Evolutionary conservation across 345 rosid genomes (phyloP).

Genomic region (Sapria himalayana): DNA sequence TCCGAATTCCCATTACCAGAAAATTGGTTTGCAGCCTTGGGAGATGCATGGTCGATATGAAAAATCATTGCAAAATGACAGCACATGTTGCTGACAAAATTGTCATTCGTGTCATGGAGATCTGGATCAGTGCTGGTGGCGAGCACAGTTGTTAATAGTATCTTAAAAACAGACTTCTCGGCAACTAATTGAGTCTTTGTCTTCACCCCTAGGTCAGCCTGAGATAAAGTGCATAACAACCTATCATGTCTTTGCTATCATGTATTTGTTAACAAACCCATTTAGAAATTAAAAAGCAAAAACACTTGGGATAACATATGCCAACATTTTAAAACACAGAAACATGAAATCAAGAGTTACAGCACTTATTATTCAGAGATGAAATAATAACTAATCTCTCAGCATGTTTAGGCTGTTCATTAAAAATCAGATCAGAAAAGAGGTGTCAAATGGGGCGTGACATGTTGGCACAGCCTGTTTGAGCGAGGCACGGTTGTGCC

Average conservation of each 20-base stretch:
- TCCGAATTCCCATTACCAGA: conserved; percentile 34
- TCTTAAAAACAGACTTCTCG: conserved; percentile 94
- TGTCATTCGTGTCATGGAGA: conserved; percentile 51
- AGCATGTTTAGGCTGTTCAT: too few species aligned
- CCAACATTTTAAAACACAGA: too few species aligned
- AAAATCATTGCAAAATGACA: conserved; percentile 87
- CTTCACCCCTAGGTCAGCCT: conserved; percentile 97
- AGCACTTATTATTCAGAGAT: too few species aligned
- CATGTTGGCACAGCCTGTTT: too few species aligned
- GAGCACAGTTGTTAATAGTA: conserved; percentile 56
- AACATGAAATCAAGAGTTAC: not conserved
- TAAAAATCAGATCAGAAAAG: too few species aligned
- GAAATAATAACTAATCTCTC: too few species aligned
- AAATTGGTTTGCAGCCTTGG: conserved; percentile 28
- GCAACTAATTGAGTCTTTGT: conserved; percentile 98
- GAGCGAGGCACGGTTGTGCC: too few species aligned
- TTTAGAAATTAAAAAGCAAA: too few species aligned
- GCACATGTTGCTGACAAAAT: conserved; percentile 63
- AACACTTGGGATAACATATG: not conserved
- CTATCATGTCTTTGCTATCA: conserved; percentile 5
- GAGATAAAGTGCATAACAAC: conserved; percentile 10
- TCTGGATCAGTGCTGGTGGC: conserved; percentile 79
- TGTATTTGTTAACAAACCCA: too few species aligned
- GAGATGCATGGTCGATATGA: conserved; percentile 41
- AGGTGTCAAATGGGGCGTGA: too few species aligned